phyloP scores from a whole-genome alignment of 345 rosid species.

The Garcia nutans region DNA sequence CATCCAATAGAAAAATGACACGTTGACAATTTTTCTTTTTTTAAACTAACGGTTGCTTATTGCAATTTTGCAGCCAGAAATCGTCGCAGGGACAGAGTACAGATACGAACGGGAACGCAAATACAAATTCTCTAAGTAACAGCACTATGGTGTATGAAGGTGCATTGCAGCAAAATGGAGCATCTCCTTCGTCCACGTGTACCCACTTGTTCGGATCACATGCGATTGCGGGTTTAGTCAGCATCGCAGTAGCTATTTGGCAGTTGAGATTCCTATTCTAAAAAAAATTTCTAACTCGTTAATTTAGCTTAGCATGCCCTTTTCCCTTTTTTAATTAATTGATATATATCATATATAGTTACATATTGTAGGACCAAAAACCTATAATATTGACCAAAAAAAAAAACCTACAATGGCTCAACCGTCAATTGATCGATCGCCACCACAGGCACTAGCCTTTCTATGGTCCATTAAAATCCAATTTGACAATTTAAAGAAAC shows the following conservation, averaged over 20 bases:
- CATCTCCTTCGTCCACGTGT: constrained; percentile 43
- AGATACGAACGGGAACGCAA: constrained; percentile 11
- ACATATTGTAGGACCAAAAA: not conserved
- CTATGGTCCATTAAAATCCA: not conserved
- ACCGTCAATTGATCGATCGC: not conserved
- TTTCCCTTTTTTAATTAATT: not conserved
- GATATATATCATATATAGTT: too few species aligned
- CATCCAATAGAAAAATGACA: constrained; percentile 12
- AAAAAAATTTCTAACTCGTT: constrained; percentile 4
- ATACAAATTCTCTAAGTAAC: constrained; percentile 21
- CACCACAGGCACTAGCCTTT: not conserved
- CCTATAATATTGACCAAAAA: too few species aligned
- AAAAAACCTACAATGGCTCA: too few species aligned
- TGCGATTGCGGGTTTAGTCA: constrained; percentile 19
- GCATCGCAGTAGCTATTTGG: constrained; percentile 43
- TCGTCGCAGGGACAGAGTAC: constrained; percentile 48
- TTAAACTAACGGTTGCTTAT: constrained; percentile 32
- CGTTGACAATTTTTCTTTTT: constrained; percentile 3
- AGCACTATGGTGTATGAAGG: constrained; percentile 74
- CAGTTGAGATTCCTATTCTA: constrained; percentile 41
- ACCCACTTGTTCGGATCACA: constrained; percentile 22
- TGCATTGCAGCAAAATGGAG: constrained; percentile 42
- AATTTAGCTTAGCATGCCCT: not conserved
- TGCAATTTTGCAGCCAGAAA: constrained; percentile 56
- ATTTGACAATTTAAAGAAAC: not conserved